phyloP scores from a whole-genome alignment of 495 filamentous ascomycete species.

The Aspergillus bridgeri region DNA sequence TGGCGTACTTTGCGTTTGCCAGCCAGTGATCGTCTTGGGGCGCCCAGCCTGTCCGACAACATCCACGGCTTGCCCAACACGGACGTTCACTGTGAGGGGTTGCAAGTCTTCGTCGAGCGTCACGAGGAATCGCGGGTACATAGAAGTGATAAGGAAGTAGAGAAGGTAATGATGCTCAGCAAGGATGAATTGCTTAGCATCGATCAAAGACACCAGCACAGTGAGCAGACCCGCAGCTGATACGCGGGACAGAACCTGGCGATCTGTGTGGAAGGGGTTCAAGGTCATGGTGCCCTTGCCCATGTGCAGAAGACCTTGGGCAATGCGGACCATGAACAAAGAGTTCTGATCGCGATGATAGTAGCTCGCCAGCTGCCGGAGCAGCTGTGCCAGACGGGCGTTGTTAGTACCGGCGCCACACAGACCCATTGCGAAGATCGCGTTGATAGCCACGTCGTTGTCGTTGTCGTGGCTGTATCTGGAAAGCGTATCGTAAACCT shows the following conservation, averaged over 20 bases:
- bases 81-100: constrained; percentile 91
- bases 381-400: constrained; percentile 87
- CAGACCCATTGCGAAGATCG: constrained; percentile 98
- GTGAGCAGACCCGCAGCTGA: constrained; percentile 86
- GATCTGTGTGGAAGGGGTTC: constrained; percentile 97
- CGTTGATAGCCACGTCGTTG: constrained; percentile 96
- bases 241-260: constrained; percentile 89
- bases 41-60: constrained; percentile 95
- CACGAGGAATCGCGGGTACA: constrained; percentile 93
- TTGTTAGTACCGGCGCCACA: constrained; percentile 98
- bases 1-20: constrained; percentile 98
- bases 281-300: constrained; percentile 96
- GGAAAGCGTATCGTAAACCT: constrained; percentile 98
- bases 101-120: constrained; percentile 93
- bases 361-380: constrained; percentile 93
- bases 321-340: constrained; percentile 98
- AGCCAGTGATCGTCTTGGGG: constrained; percentile 98
- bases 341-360: constrained; percentile 95
- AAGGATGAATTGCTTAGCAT: constrained; percentile 92
- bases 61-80: constrained; percentile 96
- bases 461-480: constrained; percentile 98
- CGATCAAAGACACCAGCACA: constrained; percentile 86
- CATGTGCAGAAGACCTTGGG: constrained; percentile 96
- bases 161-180: constrained; percentile 88
- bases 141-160: constrained; percentile 96